These are phyloP conservation scores for Lunasporangiospora selenospora DNA, from an alignment of 192 early-diverging fungal species.

Conservation along the genomic window DNA sequence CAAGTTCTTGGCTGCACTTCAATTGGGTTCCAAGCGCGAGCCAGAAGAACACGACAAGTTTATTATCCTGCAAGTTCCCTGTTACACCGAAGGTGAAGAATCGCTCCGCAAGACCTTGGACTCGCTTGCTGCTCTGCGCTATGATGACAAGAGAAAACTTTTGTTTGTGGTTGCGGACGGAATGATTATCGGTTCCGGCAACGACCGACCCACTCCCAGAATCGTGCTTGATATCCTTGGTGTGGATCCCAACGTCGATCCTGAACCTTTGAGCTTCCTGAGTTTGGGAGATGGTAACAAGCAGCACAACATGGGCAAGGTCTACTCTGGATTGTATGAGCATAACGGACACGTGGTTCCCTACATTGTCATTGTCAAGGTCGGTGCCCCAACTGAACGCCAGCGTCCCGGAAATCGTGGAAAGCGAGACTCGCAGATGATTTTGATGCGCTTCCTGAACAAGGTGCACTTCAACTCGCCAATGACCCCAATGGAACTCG, in stretches of 20 bases:
- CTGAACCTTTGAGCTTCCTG: slow-evolving; percentile 86
- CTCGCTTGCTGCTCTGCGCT: slow-evolving; percentile 88
- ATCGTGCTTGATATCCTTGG: slow-evolving; percentile 98
- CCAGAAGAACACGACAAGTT: slow-evolving; percentile 90
- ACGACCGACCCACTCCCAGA: slow-evolving; percentile 94
- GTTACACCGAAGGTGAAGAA: slow-evolving; percentile 97
- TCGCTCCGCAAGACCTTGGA: slow-evolving; percentile 93
- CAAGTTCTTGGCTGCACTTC: slow-evolving; percentile 96
- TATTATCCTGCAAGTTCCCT: slow-evolving; percentile 94
- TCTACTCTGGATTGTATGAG: slow-evolving; percentile 97
- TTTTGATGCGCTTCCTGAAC: slow-evolving; percentile 98
- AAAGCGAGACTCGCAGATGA: slow-evolving; percentile 99
- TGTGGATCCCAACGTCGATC: slow-evolving; percentile 81
- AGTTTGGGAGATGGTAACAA: slow-evolving; percentile 91
- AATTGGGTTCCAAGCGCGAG: slow-evolving; percentile 75
- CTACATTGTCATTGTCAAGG: slow-evolving; percentile 96
- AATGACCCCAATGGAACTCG: slow-evolving; percentile 96
- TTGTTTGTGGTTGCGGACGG: slow-evolving; percentile 97
- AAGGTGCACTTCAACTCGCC: slow-evolving; percentile 93
- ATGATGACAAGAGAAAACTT: slow-evolving; percentile 98
- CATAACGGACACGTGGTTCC: slow-evolving; percentile 93
- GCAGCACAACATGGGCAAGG: slow-evolving; percentile 96
- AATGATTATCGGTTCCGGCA: slow-evolving; percentile 96
- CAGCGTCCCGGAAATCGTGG: slow-evolving; percentile 94
- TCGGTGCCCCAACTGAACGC: slow-evolving; percentile 86